Evolutionary conservation across 2,329 filamentous ascomycete genomes (phyloP), one percentile per base, ranked within the genome.

Genomic region (Colletotrichum echinochloae): DNA sequence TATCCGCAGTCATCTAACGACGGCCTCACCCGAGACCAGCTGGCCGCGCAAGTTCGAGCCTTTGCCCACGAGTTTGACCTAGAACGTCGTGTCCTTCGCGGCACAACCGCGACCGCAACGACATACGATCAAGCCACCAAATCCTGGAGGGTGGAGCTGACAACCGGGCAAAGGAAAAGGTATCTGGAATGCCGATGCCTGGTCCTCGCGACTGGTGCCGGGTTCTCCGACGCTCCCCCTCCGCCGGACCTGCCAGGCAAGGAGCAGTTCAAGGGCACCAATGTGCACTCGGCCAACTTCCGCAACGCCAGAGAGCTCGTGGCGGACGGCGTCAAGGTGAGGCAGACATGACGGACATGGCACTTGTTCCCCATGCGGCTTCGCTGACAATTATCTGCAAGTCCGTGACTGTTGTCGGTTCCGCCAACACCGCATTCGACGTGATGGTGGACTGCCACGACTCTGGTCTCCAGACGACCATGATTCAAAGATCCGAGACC

Each of bases 341-440:
- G 66, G 49, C 5, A 1, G 5, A 33, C 33, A 18, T 41, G 9
- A 1, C 14, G 33, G 7, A 1, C 2, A 2, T 18, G 1, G 11
- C 2, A 8, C 14, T 8, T 4, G 4, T 6, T 3, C 4, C 5
- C 11, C n/a, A 37, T 5, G 5, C n/a, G 2, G 20, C 14, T 7
- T 3, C 18, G 28, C 59, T 71, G 39, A 65, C 26, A 8, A 26
- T 2, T 5, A 0, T n/a, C 12, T 7, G 9, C 2, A 33, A 73
- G 77, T 76, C 78, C 1, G 79, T 78, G 14, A 54, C 78, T 14
- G 73, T 83, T 9, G 74, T 82, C 39, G 82, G 82, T 23, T 81
- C 82, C 1, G 81, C 80, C n/a, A 83, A 83, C 67, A 81, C 80
- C 1, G 82, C 79, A 7, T 84, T 84, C 60, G 81, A 84, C 73